Evolutionary conservation across 208 protist species (phyloP).

Genomic region (Endotrypanum monterogeii): DNA sequence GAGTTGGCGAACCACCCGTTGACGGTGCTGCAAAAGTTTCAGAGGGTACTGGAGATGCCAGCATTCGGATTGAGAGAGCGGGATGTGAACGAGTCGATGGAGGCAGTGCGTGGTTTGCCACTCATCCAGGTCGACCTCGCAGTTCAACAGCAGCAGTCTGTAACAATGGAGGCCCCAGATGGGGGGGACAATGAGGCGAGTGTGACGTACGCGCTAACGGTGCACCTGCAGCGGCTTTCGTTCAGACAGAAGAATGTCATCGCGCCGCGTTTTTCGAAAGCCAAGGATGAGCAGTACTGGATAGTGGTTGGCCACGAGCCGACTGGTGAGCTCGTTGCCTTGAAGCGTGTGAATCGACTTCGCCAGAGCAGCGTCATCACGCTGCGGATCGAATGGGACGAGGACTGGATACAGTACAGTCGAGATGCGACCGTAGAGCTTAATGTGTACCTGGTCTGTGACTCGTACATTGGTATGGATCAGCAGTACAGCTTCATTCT

Average conservation of each 20-base stretch:
- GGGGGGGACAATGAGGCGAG: slow-evolving; percentile 38
- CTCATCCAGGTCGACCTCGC: slow-evolving; percentile 76
- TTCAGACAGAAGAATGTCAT: slow-evolving; percentile 54
- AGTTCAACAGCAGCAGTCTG: slow-evolving; percentile 30
- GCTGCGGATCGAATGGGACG: slow-evolving; percentile 88
- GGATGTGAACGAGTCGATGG: slow-evolving; percentile 75
- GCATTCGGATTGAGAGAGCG: slow-evolving; percentile 44
- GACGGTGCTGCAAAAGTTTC: slow-evolving; percentile 39
- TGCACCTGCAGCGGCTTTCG: slow-evolving; percentile 74
- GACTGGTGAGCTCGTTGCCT: slow-evolving; percentile 90
- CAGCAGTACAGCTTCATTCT: slow-evolving; percentile 83
- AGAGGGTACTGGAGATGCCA: slow-evolving; percentile 51
- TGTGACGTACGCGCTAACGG: slow-evolving; percentile 48
- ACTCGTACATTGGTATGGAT: slow-evolving; percentile 93
- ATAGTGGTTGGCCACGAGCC: slow-evolving; percentile 79
- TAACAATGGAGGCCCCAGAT: neutral
- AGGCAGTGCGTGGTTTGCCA: slow-evolving; percentile 71
- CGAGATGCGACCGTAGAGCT: slow-evolving; percentile 46
- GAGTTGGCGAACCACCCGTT: slow-evolving; percentile 80
- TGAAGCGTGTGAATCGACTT: slow-evolving; percentile 90
- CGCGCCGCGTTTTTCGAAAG: slow-evolving; percentile 88
- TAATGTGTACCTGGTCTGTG: slow-evolving; percentile 86
- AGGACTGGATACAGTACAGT: slow-evolving; percentile 64
- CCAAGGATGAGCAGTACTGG: slow-evolving; percentile 94
- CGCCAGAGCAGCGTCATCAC: slow-evolving; percentile 45